Base-by-base conservation (phyloP, 192 early-diverging fungal genomes). In the Entomortierella lignicola region DNA sequence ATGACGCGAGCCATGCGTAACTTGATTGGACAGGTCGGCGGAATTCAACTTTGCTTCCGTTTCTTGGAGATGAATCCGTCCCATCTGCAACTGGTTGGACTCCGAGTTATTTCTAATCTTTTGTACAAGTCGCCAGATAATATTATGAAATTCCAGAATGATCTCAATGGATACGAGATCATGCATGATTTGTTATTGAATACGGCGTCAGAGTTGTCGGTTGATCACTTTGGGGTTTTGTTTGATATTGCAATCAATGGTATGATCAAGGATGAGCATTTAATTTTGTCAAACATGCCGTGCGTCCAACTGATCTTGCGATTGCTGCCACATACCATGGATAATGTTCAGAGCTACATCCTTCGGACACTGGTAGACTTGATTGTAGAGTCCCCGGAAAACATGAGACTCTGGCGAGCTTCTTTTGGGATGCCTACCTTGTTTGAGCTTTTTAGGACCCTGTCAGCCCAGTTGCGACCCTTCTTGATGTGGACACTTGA, bases 401-500 rank as follows among this genome's bases (percentile, higher is more conserved):
- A 82, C 32, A 75, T 82, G 66, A 52, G 66, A 30, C 61, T 72
- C 23, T 82, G 81, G 81, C 37, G 70, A 29, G 54, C 37, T 0
- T 72, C 61, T 17, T 74, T 82, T 26, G 81, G 73, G 0, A 60
- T 82, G 69, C 67, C 65, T 2, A 72, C 70, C 3, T 42, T 82
- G 23, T 77, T 82, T 64, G 64, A 82, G 44, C 73, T 82, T 0
- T 55, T 82, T 48, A 71, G 64, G 34, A 71, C 66, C 15, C 68
- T 82, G 17, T 55, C 81, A 6, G 58, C 64, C 2, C 70, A 75
- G 25, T 65, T 82, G 7, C 69, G 72, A 53, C 81, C 73, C 2
- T 82, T 82, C 57, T 64, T 72, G 61, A 82, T 82, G 81, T 71
- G 73, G 70, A 69, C 69, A 20, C 25, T 82, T n/a, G 81, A 82